Evolutionary conservation across 1,284 basidiomycete genomes (phyloP).

Genomic region (Caloboletus firmus): DNA sequence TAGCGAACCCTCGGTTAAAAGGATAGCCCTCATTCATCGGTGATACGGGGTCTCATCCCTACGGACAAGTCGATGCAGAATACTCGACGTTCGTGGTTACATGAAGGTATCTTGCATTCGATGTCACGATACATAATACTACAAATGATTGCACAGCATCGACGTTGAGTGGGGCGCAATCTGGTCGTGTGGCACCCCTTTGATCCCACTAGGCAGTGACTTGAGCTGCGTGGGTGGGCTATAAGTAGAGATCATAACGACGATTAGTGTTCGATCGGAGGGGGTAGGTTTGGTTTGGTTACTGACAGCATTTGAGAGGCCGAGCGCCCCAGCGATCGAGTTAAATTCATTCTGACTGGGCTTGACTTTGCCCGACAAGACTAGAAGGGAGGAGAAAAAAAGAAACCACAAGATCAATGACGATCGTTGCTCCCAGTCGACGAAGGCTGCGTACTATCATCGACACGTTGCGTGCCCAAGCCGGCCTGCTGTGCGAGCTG

Average conservation of each 20-base stretch:
- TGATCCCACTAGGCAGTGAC: neutral
- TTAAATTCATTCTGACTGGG: slow-evolving; percentile 56
- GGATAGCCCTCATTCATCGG: neutral
- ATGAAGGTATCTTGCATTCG: slow-evolving; percentile 4
- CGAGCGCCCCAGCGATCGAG: slow-evolving; percentile 47
- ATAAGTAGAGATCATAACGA: neutral
- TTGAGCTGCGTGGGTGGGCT: slow-evolving; percentile 6
- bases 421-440: neutral
- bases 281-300: too few relatives aligned
- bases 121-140: slow-evolving; percentile 11
- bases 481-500: slow-evolving; percentile 50
- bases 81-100: neutral
- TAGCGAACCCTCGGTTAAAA: neutral
- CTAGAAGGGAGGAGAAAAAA: slow-evolving; percentile 32
- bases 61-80: neutral
- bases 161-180: neutral
- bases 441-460: slow-evolving; percentile 46
- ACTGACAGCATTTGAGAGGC: slow-evolving; percentile 37
- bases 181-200: neutral
- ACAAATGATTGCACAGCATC: slow-evolving; percentile 14
- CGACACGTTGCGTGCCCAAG: slow-evolving; percentile 46
- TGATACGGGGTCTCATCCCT: neutral
- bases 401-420: neutral
- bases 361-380: slow-evolving; percentile 47
- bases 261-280: neutral